phyloP scores from a whole-genome alignment of 2,329 filamentous ascomycete genomes.

The Blumeria graminis region DNA sequence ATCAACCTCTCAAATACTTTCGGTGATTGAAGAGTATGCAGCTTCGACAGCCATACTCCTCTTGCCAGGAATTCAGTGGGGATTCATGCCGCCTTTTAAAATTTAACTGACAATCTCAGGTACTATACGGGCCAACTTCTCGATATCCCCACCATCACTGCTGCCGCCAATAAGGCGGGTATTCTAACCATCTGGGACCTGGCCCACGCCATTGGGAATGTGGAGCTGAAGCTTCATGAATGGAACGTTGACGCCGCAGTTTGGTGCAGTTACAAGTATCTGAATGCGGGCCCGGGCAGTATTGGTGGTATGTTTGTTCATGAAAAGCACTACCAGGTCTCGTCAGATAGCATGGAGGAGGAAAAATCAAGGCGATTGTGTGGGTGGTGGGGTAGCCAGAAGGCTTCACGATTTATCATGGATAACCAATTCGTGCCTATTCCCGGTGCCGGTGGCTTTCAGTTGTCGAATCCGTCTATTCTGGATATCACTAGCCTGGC shows the following conservation, averaged over 20 bases:
- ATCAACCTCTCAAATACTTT: slow-evolving; percentile 40
- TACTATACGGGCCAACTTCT: slow-evolving; percentile 62
- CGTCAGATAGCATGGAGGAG: slow-evolving; percentile 8
- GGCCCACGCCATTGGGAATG: slow-evolving; percentile 56
- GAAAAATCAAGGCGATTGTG: slow-evolving; percentile 31
- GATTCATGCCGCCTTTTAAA: neutral
- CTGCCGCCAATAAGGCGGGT: slow-evolving; percentile 38
- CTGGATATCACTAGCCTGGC: slow-evolving; percentile 48
- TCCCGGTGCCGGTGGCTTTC: slow-evolving; percentile 49
- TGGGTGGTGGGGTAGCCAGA: slow-evolving; percentile 68
- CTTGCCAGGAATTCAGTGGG: slow-evolving; percentile 43
- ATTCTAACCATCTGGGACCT: slow-evolving; percentile 60
- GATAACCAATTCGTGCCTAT: slow-evolving; percentile 49
- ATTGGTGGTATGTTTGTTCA: slow-evolving; percentile 57
- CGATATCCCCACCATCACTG: slow-evolving; percentile 49
- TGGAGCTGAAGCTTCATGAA: slow-evolving; percentile 44
- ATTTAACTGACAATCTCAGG: neutral
- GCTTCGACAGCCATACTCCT: slow-evolving; percentile 43
- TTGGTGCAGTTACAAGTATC: slow-evolving; percentile 70
- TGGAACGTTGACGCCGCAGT: slow-evolving; percentile 59
- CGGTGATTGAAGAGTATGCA: slow-evolving; percentile 41
- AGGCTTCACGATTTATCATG: slow-evolving; percentile 48
- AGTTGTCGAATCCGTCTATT: slow-evolving; percentile 51
- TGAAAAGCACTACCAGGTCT: slow-evolving; percentile 19
- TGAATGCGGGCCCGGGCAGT: slow-evolving; percentile 51